Percentiles rank a stretch among this genome's conserved stretches.
Conservation (phyloP, 257 asterid genomes). For the Gentiana dahurica region DNA sequence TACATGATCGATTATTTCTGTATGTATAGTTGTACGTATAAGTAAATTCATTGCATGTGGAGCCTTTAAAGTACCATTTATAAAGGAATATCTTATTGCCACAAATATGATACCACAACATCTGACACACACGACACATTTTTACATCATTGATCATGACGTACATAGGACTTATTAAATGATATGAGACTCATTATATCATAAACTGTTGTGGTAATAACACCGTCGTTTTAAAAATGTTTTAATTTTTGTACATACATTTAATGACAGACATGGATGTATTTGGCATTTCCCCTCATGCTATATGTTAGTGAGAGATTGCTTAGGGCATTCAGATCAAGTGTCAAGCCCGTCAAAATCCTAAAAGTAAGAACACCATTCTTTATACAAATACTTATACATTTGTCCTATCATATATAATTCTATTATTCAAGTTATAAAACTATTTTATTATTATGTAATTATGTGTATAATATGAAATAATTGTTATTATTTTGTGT, state of each 20-base stretch:
- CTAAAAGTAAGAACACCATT: slow-evolving; percentile 32
- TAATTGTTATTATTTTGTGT: neutral
- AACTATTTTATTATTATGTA: neutral
- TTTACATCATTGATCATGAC: no score
- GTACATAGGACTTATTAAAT: no score
- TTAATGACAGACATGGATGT: slow-evolving; percentile 68
- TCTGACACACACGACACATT: no score
- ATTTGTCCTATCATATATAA: neutral
- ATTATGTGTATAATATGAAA: no score
- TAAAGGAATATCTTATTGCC: no score
- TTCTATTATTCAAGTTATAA: neutral
- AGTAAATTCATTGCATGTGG: no score
- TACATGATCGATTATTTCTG: no score
- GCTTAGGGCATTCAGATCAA: slow-evolving; percentile 61
- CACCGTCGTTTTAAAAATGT: neutral
- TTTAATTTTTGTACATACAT: neutral
- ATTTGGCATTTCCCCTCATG: slow-evolving; percentile 40
- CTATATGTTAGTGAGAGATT: slow-evolving; percentile 59
- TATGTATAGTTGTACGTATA: no score
- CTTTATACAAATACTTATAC: neutral
- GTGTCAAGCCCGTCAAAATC: slow-evolving; percentile 56
- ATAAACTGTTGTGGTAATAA: no score
- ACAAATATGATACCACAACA: no score
- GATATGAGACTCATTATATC: no score
- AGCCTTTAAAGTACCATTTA: no score